Percentiles rank a stretch among this genome's conserved stretches.
Conservation (phyloP, 2,329 filamentous ascomycete genomes). For the Talaromyces sp. region DNA sequence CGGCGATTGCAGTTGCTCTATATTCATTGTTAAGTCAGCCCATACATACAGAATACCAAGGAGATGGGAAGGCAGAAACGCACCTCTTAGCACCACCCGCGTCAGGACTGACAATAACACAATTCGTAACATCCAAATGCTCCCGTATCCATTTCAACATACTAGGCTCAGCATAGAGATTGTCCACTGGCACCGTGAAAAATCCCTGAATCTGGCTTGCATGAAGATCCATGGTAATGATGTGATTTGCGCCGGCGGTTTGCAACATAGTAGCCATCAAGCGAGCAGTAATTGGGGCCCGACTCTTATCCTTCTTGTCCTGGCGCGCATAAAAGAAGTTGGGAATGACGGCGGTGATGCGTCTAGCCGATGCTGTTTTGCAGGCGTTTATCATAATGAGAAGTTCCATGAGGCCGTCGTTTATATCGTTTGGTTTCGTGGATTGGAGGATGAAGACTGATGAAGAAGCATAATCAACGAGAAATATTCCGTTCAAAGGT, state of each 20-base stretch:
- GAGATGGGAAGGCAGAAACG: conserved; percentile 20
- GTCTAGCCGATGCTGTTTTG: conserved; percentile 76
- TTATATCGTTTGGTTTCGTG: conserved; percentile 91
- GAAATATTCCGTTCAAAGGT: neutral
- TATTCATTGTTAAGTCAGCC: neutral
- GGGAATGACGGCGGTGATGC: conserved; percentile 91
- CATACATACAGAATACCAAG: neutral
- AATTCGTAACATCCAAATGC: conserved; percentile 75
- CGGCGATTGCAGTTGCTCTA: conserved; percentile 85
- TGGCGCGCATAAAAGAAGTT: conserved; percentile 96
- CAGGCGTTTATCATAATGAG: conserved; percentile 98
- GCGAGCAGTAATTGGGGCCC: conserved; percentile 94
- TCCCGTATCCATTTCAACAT: conserved; percentile 88
- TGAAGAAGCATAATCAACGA: conserved; percentile 11
- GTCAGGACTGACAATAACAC: conserved; percentile 91
- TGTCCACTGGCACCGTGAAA: conserved; percentile 77
- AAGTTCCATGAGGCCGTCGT: conserved; percentile 96
- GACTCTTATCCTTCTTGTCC: conserved; percentile 95
- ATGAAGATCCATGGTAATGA: conserved; percentile 95
- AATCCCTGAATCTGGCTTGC: conserved; percentile 93
- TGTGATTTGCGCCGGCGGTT: conserved; percentile 85
- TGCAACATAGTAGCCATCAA: conserved; percentile 97
- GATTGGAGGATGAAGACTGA: conserved; percentile 93
- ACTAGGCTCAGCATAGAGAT: conserved; percentile 90
- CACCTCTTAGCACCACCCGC: conserved; percentile 88